Percentiles rank a stretch among this genome's conserved stretches.
Conservation (phyloP, 1,284 basidiomycete species). For the Apiotrichum gamsii region DNA sequence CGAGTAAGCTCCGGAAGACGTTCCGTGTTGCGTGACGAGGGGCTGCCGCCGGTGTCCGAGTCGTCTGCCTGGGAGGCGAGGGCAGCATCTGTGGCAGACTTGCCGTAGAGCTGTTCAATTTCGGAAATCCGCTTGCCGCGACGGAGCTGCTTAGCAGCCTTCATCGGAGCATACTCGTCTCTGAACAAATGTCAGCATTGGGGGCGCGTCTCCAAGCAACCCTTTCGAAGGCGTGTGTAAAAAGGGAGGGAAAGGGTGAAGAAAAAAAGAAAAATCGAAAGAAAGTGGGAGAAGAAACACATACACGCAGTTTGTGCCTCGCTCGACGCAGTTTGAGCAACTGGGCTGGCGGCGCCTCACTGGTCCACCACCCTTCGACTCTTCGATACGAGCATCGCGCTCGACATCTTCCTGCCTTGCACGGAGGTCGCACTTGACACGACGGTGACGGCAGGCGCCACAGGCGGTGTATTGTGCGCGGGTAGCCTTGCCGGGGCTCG, state of each 20-base stretch:
- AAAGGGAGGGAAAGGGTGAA: no score
- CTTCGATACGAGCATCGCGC: slow-evolving; percentile 6
- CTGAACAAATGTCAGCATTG: slow-evolving; percentile 48
- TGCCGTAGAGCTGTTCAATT: slow-evolving; percentile 53
- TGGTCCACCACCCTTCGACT: slow-evolving; percentile 2
- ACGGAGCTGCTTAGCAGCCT: slow-evolving; percentile 73
- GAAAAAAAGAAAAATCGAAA: no score
- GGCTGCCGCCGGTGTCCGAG: slow-evolving; percentile 14
- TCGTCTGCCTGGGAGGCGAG: slow-evolving; percentile 23
- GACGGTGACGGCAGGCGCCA: slow-evolving; percentile 78
- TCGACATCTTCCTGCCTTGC: slow-evolving; percentile 37
- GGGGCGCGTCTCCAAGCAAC: no score
- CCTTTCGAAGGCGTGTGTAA: no score
- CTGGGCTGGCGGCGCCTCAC: slow-evolving; percentile 34
- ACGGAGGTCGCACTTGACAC: slow-evolving; percentile 49
- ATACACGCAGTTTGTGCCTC: slow-evolving; percentile 76
- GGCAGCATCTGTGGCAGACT: slow-evolving; percentile 31
- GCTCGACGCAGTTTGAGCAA: slow-evolving; percentile 80
- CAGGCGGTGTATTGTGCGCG: slow-evolving; percentile 79
- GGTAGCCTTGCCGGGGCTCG: slow-evolving; percentile 53
- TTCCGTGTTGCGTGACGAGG: slow-evolving; percentile 14
- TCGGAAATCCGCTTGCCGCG: slow-evolving; percentile 77
- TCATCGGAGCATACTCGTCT: slow-evolving; percentile 76
- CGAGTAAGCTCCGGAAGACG: slow-evolving; percentile 56
- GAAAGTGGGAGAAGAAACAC: slow-evolving; percentile 37